Percentiles rank a stretch among this genome's conserved stretches.
These are phyloP conservation scores for Alternaria panax DNA, from an alignment of 2,329 filamentous ascomycete species.

Conservation along the genomic window DNA sequence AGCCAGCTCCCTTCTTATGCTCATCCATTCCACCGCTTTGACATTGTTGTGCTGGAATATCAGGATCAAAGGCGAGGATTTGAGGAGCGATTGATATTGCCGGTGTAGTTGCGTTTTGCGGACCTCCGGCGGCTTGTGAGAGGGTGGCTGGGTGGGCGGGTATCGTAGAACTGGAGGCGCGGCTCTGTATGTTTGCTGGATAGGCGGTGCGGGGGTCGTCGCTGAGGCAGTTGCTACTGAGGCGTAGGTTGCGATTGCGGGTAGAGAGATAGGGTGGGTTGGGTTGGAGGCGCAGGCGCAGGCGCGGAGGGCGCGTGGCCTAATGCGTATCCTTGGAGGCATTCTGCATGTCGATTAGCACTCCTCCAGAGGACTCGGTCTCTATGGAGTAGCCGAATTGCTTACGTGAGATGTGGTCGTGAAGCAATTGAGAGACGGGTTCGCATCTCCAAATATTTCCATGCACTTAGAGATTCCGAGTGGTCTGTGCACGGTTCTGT, in stretches of 20 bases:
- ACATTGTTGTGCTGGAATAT: constrained; percentile 86
- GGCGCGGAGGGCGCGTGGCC: constrained; percentile 40
- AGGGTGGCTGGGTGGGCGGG: constrained; percentile 79
- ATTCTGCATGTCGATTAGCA: constrained; percentile 31
- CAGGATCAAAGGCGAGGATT: constrained; percentile 82
- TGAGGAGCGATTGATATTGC: constrained; percentile 86
- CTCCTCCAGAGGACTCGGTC: background rate
- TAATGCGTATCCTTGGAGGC: constrained; percentile 50
- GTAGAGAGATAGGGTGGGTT: constrained; percentile 38
- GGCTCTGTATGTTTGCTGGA: constrained; percentile 57
- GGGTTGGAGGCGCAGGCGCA: constrained; percentile 30
- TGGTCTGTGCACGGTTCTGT: constrained; percentile 35
- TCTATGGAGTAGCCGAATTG: background rate
- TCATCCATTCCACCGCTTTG: constrained; percentile 75
- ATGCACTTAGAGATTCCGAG: constrained; percentile 24
- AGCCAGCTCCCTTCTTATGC: constrained; percentile 73
- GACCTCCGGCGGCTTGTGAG: constrained; percentile 82
- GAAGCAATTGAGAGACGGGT: constrained; percentile 33
- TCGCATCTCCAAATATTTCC: constrained; percentile 39
- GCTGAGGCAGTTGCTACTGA: constrained; percentile 59
- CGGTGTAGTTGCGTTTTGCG: constrained; percentile 90
- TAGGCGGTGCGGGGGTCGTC: constrained; percentile 61
- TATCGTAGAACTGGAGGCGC: constrained; percentile 58
- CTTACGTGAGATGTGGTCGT: constrained; percentile 39
- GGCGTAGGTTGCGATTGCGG: constrained; percentile 55